These are phyloP conservation scores for Garcia nutans DNA, from an alignment of 345 rosid genomes.

Conservation along the genomic window DNA sequence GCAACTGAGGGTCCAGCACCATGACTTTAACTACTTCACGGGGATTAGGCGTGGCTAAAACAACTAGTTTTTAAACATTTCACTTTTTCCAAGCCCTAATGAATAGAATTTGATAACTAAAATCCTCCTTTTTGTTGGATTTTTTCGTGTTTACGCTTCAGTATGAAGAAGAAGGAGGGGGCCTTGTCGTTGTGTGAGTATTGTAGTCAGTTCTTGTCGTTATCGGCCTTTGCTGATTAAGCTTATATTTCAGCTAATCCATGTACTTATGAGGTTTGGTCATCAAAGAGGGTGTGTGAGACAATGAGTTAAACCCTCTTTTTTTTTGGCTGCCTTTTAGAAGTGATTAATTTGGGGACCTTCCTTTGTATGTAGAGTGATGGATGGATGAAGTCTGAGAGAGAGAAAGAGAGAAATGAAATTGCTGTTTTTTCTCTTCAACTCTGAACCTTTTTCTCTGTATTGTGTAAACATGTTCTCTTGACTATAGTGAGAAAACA, in stretches of 20 bases:
- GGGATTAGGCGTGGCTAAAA: slow-evolving; percentile 65
- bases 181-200: slow-evolving; percentile 4
- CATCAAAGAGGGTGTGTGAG: slow-evolving; percentile 14
- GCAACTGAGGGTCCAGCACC: slow-evolving; percentile 95
- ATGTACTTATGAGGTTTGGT: slow-evolving; percentile 12
- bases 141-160: slow-evolving; percentile 4
- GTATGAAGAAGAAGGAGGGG: neutral
- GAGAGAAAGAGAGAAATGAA: neutral
- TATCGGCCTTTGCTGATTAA: slow-evolving; percentile 2
- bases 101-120: slow-evolving; percentile 12
- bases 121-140: slow-evolving; percentile 15
- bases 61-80: slow-evolving; percentile 4
- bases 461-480: slow-evolving; percentile 13
- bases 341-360: too few relatives aligned
- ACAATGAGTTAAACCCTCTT: slow-evolving; percentile 2
- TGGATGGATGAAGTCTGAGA: slow-evolving; percentile 17
- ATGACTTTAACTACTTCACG: slow-evolving; percentile 87
- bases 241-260: neutral
- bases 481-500: slow-evolving; percentile 13
- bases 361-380: slow-evolving; percentile 11
- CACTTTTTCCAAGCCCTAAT: neutral
- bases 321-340: neutral
- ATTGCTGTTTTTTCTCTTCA: slow-evolving; percentile 3
- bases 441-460: slow-evolving; percentile 8
- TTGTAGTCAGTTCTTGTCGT: slow-evolving; percentile 19